phyloP scores from a whole-genome alignment of 2,329 filamentous ascomycete genomes.

The Dryadomyces quercus-mongolicae region DNA sequence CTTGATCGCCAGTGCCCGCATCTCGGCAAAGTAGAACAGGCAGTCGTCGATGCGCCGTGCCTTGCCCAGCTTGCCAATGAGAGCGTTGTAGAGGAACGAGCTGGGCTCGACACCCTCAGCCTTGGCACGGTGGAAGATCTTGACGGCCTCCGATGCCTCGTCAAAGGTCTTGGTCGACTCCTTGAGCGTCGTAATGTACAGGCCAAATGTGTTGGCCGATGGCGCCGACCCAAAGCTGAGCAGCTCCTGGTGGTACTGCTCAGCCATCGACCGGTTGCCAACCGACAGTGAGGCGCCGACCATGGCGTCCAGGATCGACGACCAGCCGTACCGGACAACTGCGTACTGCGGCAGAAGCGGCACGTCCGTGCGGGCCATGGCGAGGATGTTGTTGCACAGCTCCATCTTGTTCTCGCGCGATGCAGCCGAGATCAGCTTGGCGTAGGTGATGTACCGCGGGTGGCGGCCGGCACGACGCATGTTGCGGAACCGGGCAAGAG shows the following conservation, averaged over 20 bases:
- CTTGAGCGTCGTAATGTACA: conserved; percentile 99
- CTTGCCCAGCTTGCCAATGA: conserved; percentile 97
- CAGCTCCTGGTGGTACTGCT: conserved; percentile 83
- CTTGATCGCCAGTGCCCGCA: conserved; percentile 84
- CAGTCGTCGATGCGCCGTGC: conserved; percentile 96
- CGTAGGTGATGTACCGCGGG: conserved; percentile 91
- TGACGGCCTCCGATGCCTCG: conserved; percentile 90
- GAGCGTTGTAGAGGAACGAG: conserved; percentile 93
- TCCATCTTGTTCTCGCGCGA: conserved; percentile 75
- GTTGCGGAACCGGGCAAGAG: conserved; percentile 74
- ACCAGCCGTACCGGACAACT: conserved; percentile 88
- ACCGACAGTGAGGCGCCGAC: conserved; percentile 79
- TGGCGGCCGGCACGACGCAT: conserved; percentile 87
- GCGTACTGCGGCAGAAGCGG: conserved; percentile 75
- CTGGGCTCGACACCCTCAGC: conserved; percentile 89
- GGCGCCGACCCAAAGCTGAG: conserved; percentile 82
- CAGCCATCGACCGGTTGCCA: conserved; percentile 68
- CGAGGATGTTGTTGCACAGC: conserved; percentile 73
- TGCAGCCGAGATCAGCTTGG: conserved; percentile 84
- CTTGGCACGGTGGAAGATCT: conserved; percentile 92
- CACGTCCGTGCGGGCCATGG: conserved; percentile 80
- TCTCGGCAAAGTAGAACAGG: conserved; percentile 95
- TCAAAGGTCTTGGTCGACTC: conserved; percentile 96
- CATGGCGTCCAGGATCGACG: conserved; percentile 92
- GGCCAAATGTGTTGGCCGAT: conserved; percentile 92